These are phyloP conservation scores for Backusella liffmaniae DNA, from an alignment of 192 early-diverging fungal species.

Conservation along the genomic window DNA sequence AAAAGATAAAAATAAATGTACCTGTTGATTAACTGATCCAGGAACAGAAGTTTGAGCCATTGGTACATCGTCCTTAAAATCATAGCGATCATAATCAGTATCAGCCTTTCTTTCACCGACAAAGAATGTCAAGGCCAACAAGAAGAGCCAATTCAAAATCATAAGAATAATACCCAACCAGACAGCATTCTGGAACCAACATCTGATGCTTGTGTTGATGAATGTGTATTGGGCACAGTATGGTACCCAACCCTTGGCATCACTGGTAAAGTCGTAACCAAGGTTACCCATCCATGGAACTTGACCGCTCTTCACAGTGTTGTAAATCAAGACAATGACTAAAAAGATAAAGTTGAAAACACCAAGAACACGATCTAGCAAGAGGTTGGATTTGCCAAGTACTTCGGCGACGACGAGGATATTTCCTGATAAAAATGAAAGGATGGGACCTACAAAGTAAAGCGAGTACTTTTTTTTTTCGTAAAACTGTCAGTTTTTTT, in stretches of 20 bases:
- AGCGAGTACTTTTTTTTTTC: not conserved
- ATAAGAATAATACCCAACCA: slow-evolving; percentile 12
- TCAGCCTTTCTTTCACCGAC: not conserved
- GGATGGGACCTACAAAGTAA: slow-evolving; percentile 3
- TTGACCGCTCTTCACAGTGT: not conserved
- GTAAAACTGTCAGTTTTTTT: not conserved
- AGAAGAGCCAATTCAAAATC: not conserved
- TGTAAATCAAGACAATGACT: not conserved
- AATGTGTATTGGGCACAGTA: slow-evolving; percentile 3
- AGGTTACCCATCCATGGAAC: slow-evolving; percentile 9
- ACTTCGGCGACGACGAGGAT: not conserved
- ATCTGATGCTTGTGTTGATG: not conserved
- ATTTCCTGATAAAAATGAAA: not conserved
- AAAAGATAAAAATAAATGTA: not conserved
- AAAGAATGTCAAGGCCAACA: not conserved
- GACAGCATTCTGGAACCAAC: slow-evolving; percentile 6
- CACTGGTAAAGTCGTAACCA: not conserved
- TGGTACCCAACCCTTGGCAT: not conserved
- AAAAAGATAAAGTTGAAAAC: not conserved
- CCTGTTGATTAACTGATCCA: slow-evolving; percentile 2
- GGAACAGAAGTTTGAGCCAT: not conserved
- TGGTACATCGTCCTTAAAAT: slow-evolving; percentile 13
- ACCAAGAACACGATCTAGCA: not conserved
- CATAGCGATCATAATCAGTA: slow-evolving; percentile 4
- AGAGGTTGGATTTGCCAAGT: not conserved